Evolutionary conservation across 176 grass and related monocot genomes (phyloP).

Genomic region (Areca catechu): DNA sequence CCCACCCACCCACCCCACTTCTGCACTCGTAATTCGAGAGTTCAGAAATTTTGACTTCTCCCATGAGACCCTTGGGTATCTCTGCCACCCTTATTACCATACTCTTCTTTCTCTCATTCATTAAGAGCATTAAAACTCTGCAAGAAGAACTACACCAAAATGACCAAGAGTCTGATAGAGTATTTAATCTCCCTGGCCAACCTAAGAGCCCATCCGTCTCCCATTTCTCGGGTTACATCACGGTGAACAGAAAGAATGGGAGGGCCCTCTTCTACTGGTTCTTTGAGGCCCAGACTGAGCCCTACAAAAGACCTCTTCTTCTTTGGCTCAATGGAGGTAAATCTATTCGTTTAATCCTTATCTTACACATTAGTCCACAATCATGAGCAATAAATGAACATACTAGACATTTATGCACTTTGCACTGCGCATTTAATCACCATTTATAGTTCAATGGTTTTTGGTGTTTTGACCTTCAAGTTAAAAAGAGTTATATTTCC

Average conservation of each 20-base stretch:
- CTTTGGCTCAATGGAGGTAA: slow-evolving; percentile 87
- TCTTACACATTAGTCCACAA: not conserved
- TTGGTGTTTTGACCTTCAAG: not conserved
- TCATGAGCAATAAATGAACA: not conserved
- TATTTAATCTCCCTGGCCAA: slow-evolving; percentile 24
- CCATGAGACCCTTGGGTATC: slow-evolving; percentile 2
- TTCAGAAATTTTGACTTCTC: too few species aligned
- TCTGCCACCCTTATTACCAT: not conserved
- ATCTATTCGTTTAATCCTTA: not conserved
- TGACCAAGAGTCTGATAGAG: slow-evolving; percentile 22
- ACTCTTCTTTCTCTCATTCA: not conserved
- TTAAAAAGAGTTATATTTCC: not conserved
- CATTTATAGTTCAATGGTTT: not conserved
- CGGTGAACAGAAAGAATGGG: slow-evolving; percentile 11
- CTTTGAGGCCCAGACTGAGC: slow-evolving; percentile 60
- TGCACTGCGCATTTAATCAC: not conserved
- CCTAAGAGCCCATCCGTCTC: slow-evolving; percentile 7
- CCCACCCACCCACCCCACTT: too few species aligned
- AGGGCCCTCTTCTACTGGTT: slow-evolving; percentile 27
- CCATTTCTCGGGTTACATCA: slow-evolving; percentile 22
- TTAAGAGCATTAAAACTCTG: not conserved
- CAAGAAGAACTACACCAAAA: slow-evolving; percentile 3
- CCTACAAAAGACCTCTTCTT: slow-evolving; percentile 50
- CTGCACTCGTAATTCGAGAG: too few species aligned
- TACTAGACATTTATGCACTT: slow-evolving; percentile 1